These are phyloP conservation scores for Rhododendron ovatum DNA, from an alignment of 148 eudicot genomes.

Conservation along the genomic window DNA sequence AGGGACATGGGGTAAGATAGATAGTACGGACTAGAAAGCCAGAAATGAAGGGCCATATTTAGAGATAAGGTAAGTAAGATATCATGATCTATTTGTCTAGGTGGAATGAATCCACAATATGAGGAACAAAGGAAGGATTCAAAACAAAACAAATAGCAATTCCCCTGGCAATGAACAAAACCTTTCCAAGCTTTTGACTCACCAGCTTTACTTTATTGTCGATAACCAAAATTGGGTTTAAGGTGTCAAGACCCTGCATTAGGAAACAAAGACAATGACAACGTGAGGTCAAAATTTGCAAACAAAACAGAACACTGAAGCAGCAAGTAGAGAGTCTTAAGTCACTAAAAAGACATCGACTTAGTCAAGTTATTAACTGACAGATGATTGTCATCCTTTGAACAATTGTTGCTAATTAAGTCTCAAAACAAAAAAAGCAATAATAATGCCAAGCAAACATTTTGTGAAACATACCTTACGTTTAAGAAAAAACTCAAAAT, in stretches of 20 bases:
- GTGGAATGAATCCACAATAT: neutral
- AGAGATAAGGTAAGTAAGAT: no score
- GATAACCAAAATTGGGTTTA: constrained; percentile 58
- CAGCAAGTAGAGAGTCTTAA: neutral
- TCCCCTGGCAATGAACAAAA: neutral
- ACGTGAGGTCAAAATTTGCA: neutral
- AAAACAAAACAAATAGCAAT: neutral
- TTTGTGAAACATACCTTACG: neutral
- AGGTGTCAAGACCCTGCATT: constrained; percentile 81
- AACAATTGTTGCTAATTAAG: neutral
- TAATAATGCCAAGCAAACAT: neutral
- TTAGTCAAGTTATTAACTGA: neutral
- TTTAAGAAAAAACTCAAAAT: neutral
- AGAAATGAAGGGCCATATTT: no score
- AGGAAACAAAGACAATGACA: neutral
- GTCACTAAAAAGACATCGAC: neutral
- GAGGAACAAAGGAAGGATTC: neutral
- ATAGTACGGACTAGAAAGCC: no score
- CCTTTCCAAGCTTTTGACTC: constrained; percentile 10
- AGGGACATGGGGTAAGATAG: no score
- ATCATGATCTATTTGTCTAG: no score
- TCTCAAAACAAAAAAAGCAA: neutral
- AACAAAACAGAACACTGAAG: neutral
- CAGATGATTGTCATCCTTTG: neutral
- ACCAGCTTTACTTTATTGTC: constrained; percentile 67